Base-by-base conservation (phyloP, 805 yeast genomes). In the Metschnikowia anglica region DNA sequence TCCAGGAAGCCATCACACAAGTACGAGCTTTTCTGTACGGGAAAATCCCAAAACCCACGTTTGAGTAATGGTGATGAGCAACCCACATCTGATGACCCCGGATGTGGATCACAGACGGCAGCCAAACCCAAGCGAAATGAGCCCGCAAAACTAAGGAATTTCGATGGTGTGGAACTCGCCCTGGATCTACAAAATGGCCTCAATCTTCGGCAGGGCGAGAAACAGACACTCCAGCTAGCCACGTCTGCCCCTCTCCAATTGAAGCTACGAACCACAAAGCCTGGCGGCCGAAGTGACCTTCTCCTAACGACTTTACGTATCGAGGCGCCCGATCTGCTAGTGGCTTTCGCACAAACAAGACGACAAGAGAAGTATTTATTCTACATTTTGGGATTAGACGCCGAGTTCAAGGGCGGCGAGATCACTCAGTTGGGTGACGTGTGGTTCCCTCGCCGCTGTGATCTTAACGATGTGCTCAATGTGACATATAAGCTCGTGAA, bases 271-370 rank as follows among this genome's bases (percentile, higher is more conserved):
- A 72, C 77, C 23, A 66, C 77, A 6, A 72, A 70, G 44, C 72
- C 80, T 4, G 75, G 77, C 4, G 77, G 79, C 7, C 61, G 73
- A 33, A 64, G 67, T 48, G 69, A 70, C 42, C 53, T 68, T 2
- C 51, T 78, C 1, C 55, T 78, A n/a, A 70, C 79, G 1, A 72
- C 77, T 0, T 56, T 78, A 34, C 76, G 72, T 40, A 57, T 78
- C 9, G 80, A 75, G 44, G 61, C 72, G 2, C 67, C 80, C 1
- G 74, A 72, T 2, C 71, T 60, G 25, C 57, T 76, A 12, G 15
- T 26, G n/a, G 9, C 19, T 12, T 30, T n/a, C 7, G 34, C 27
- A 12, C 26, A 9, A 8, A 16, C 12, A 9, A 28, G 16, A n/a
- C 32, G 18, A 37, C 28, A 37, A 16, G 41, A 49, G 10, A 38